Evolutionary conservation across 176 grass and related monocot genomes (phyloP).

Genomic region (Oryza punctata): DNA sequence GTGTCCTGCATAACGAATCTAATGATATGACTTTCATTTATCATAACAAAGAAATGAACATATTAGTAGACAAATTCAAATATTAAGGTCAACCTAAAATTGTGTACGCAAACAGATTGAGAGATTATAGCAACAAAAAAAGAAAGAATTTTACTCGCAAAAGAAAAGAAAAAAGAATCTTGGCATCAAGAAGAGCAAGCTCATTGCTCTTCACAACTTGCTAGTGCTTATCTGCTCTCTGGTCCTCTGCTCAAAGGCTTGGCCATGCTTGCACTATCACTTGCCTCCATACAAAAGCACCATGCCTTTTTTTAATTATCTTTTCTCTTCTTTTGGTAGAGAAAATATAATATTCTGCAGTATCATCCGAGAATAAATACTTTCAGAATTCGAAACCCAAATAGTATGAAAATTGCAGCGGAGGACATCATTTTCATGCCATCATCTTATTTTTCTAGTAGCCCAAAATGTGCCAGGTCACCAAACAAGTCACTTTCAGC

Average conservation of each 20-base stretch:
- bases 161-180: background rate
- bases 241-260: background rate
- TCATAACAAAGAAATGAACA: background rate
- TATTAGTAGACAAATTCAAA: background rate
- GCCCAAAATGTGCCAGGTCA: slow-evolving; percentile 16
- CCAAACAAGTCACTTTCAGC: slow-evolving; percentile 32
- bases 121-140: background rate
- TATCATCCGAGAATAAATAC: background rate
- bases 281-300: background rate
- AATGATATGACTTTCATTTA: background rate
- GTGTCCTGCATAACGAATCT: background rate
- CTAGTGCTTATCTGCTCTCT: background rate
- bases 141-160: background rate
- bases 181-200: background rate
- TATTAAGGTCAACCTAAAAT: background rate
- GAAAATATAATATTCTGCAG: background rate
- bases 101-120: background rate
- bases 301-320: background rate
- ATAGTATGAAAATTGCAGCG: background rate
- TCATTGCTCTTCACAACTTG: background rate
- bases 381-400: background rate
- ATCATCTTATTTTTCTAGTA: background rate
- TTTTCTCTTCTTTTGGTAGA: background rate
- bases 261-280: background rate
- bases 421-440: slow-evolving; percentile 20